Evolutionary conservation across 352 stramenopile species (phyloP).

Genomic region (Detonula confervacea): DNA sequence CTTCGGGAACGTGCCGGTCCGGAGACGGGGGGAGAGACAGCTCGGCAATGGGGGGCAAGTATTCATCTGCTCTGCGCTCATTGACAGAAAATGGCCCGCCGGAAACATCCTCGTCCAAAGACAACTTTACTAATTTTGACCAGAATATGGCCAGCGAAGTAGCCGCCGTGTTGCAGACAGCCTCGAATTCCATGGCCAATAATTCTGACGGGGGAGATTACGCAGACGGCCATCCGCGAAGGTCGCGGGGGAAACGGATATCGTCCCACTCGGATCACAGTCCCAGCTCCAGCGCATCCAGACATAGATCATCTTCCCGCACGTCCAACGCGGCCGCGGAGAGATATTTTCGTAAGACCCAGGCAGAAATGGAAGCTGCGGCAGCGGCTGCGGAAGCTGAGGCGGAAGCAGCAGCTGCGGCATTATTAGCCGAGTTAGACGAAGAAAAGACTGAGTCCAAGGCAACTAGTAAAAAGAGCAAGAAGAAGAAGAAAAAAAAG

Average conservation of each 20-base stretch:
- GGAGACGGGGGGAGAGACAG: conserved; percentile 34
- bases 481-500: conserved; percentile 83
- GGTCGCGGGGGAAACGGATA: conserved; percentile 39
- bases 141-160: conserved; percentile 69
- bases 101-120: conserved; percentile 26
- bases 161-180: conserved; percentile 72
- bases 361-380: conserved; percentile 57
- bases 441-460: conserved; percentile 72
- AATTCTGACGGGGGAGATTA: conserved; percentile 18
- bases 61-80: conserved; percentile 51
- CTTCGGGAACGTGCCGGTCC: conserved; percentile 3
- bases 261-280: conserved; percentile 33
- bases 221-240: conserved; percentile 7
- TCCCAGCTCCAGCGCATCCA: neutral
- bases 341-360: conserved; percentile 51
- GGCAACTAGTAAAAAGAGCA: conserved; percentile 58
- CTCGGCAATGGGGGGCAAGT: conserved; percentile 53
- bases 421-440: conserved; percentile 83
- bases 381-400: conserved; percentile 66
- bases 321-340: conserved; percentile 36
- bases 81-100: conserved; percentile 41
- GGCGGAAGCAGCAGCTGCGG: conserved; percentile 81
- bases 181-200: conserved; percentile 55
- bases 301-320: conserved; percentile 9
- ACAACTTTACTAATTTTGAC: conserved; percentile 58